Evolutionary conservation across 129 eudicot species (phyloP).

Genomic region (Escallonia herrerae): DNA sequence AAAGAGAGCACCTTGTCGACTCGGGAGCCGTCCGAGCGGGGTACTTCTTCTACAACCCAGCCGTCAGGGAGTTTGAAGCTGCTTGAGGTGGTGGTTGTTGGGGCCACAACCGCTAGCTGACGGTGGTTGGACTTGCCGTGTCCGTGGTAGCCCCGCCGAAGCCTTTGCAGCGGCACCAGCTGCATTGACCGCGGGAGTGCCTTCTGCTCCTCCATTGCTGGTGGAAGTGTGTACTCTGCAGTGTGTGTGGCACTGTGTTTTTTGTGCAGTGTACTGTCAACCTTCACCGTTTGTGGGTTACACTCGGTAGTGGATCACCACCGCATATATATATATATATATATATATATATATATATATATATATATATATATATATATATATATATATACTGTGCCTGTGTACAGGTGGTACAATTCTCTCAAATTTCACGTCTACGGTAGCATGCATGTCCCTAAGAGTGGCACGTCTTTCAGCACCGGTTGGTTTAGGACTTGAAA

Average conservation of each 20-base stretch:
- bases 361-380: too few relatives aligned
- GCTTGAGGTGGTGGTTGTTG: slow-evolving; percentile 13
- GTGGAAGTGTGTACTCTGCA: neutral
- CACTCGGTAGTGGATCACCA: neutral
- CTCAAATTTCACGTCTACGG: too few relatives aligned
- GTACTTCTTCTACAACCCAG: slow-evolving; percentile 40
- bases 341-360: too few relatives aligned
- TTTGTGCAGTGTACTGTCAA: too few relatives aligned
- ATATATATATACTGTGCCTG: neutral
- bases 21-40: slow-evolving; percentile 34
- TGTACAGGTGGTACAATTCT: neutral
- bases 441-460: too few relatives aligned
- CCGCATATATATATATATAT: too few relatives aligned
- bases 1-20: slow-evolving; percentile 37
- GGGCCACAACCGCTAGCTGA: slow-evolving; percentile 23
- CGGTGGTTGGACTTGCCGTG: slow-evolving; percentile 15
- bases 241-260: neutral
- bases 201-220: slow-evolving; percentile 1
- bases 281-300: neutral
- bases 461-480: too few relatives aligned
- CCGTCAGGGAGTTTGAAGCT: slow-evolving; percentile 41
- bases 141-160: slow-evolving; percentile 13
- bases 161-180: slow-evolving; percentile 16
- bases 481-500: too few relatives aligned
- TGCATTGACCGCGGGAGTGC: neutral